These are phyloP conservation scores for Coffea canephora DNA, from an alignment of 257 asterid species.

Conservation along the genomic window DNA sequence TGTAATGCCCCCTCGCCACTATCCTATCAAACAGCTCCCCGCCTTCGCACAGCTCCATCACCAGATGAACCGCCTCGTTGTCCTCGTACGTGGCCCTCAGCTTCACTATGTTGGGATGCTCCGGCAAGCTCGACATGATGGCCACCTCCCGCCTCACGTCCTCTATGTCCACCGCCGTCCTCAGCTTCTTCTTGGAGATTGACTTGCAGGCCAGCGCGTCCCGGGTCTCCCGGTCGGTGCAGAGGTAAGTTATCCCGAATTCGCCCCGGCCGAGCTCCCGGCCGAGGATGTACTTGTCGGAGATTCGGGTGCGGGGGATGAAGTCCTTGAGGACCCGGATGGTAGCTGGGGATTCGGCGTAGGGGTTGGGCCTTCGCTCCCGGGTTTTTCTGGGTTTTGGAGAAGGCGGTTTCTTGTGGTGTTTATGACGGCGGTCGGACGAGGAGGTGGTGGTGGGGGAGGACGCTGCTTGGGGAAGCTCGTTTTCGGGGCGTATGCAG, in stretches of 20 bases:
- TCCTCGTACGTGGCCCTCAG: constrained; percentile 90
- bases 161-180: constrained; percentile 83
- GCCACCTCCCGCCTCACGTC: constrained; percentile 94
- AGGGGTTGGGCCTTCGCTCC: constrained; percentile 68
- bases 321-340: constrained; percentile 78
- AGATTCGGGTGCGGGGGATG: constrained; percentile 47
- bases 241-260: constrained; percentile 85
- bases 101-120: constrained; percentile 73
- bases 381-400: constrained; percentile 43
- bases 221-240: constrained; percentile 84
- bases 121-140: constrained; percentile 87
- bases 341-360: constrained; percentile 51
- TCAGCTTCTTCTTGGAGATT: constrained; percentile 81
- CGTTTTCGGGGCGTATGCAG: constrained; percentile 56
- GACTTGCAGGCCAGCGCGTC: constrained; percentile 89
- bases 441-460: constrained; percentile 16
- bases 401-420: constrained; percentile 23
- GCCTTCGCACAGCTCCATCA: constrained; percentile 95
- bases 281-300: constrained; percentile 80
- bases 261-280: constrained; percentile 96
- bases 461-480: constrained; percentile 10
- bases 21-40: constrained; percentile 90
- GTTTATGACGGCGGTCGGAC: not conserved
- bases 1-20: constrained; percentile 93
- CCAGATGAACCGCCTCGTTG: constrained; percentile 83